Base-by-base conservation (phyloP, 345 rosid genomes). In the Iberis pinnata region DNA sequence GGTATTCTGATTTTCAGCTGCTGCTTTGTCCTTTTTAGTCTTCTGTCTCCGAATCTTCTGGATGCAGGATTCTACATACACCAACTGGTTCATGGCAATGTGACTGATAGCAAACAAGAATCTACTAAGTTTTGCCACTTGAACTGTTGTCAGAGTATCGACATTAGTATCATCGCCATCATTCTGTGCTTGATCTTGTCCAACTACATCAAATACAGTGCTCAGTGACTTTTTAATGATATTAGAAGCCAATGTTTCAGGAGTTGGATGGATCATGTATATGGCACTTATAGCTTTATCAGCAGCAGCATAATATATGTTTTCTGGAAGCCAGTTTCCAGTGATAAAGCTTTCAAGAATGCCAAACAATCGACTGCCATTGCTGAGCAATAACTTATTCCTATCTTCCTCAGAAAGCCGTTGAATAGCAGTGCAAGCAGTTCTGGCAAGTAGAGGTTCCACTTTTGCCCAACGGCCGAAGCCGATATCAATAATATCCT, bases 401-500 rank as follows among this genome's bases (percentile, higher is more conserved):
- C 62, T 81, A 71, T 92, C 95, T 67, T 88, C 95, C 41, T 72
- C 80, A 12, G 95, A 77, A 68, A 92, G 73, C 66, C 98, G 76
- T 72, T 85, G 88, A 72, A 92, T 73, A 49, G 95, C 95, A 68
- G 71, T 67, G 74, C 98, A 88, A 44, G 98, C 92, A 33, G 73
- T 78, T 79, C 95, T 83, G 49, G 95, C 96, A 66, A 92, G 88
- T 66, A 92, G 68, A 70, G 95, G 88, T 14, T 92, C 98, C 45
- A 80, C 81, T 80, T 88, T 92, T 11, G 97, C 97, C 98, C 98
- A 88, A 42, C 98, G 88, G 36, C 98, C 98, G 73, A 92, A 92
- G 36, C 98, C 98, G 64, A 92, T 92, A 73, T 92, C 98, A 62
- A 88, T 80, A 56, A 92, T 83, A 56, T 92, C 98, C 60, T 92